These are phyloP conservation scores for Myochromella boudieri DNA, from an alignment of 768 basidiomycete species.

Conservation along the genomic window DNA sequence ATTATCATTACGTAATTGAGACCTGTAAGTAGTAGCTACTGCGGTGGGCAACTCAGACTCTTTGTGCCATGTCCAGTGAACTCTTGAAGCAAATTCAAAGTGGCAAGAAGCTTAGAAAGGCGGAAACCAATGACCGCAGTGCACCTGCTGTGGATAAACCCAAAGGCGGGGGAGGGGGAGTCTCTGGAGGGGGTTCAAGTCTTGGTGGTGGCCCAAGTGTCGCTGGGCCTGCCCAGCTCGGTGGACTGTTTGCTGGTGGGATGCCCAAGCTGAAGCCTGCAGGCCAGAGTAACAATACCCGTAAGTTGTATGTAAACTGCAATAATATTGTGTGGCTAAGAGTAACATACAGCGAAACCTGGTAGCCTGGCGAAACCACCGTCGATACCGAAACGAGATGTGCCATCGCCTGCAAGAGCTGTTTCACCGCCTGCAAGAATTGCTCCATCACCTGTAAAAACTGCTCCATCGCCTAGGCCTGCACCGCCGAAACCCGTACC, in stretches of 20 bases:
- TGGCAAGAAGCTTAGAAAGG: slow-evolving; percentile 80
- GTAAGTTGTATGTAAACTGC: slow-evolving; percentile 34
- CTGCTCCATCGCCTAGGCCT: slow-evolving; percentile 30
- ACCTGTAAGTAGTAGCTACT: background rate
- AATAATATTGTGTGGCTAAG: slow-evolving; percentile 7
- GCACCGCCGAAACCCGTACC: slow-evolving; percentile 38
- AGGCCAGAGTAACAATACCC: slow-evolving; percentile 56
- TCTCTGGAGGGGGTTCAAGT: slow-evolving; percentile 26
- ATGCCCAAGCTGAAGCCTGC: slow-evolving; percentile 88
- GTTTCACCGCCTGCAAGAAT: background rate
- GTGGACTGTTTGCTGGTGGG: slow-evolving; percentile 85
- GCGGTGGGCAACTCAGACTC: slow-evolving; percentile 4
- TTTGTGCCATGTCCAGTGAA: slow-evolving; percentile 62
- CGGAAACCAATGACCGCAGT: slow-evolving; percentile 82
- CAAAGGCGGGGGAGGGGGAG: slow-evolving; percentile 36
- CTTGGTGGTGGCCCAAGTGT: slow-evolving; percentile 22
- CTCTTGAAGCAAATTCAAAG: slow-evolving; percentile 81
- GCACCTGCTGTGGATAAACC: slow-evolving; percentile 55
- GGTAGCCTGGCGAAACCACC: slow-evolving; percentile 68
- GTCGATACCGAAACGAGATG: slow-evolving; percentile 53
- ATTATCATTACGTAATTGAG: slow-evolving; percentile 13
- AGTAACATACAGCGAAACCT: slow-evolving; percentile 48
- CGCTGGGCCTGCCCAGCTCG: slow-evolving; percentile 73
- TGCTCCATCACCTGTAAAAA: slow-evolving; percentile 30
- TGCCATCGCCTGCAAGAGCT: slow-evolving; percentile 8